A percentile compares a stretch with the other conserved stretches of the same genome.
Conservation (phyloP, 257 asterid species). For the Linaria vulgaris region DNA sequence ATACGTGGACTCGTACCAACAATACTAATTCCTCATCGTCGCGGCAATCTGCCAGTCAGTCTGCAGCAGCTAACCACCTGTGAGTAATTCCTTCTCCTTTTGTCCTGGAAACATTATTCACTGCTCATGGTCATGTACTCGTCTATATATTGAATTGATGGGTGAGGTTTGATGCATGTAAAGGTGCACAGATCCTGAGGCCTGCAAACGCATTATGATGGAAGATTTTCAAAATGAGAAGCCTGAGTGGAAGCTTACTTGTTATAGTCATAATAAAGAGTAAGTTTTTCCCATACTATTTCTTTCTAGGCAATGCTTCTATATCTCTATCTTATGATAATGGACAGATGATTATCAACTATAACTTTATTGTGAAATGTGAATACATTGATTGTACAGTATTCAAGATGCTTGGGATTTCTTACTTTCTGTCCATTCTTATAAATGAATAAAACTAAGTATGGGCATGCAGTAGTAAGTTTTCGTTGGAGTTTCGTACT, state of each 20-base stretch:
- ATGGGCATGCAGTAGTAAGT: neutral
- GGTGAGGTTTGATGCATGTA: conserved; percentile 31
- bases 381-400: no score
- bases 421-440: no score
- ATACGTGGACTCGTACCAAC: conserved; percentile 70
- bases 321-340: conserved; percentile 1
- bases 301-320: conserved; percentile 15
- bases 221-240: conserved; percentile 77
- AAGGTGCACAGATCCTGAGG: conserved; percentile 85
- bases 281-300: conserved; percentile 36
- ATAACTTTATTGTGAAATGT: neutral
- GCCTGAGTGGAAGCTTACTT: conserved; percentile 83
- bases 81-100: conserved; percentile 32
- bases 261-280: conserved; percentile 79
- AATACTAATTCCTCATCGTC: conserved; percentile 46
- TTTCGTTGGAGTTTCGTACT: neutral
- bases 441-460: no score
- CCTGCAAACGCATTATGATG: conserved; percentile 62
- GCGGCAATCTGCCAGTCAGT: conserved; percentile 59
- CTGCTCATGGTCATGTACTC: conserved; percentile 14
- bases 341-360: neutral
- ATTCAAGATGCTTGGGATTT: no score
- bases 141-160: conserved; percentile 25
- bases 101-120: neutral
- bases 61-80: conserved; percentile 63